Percentiles rank a stretch among this genome's conserved stretches.
Conservation (phyloP, 1,284 basidiomycete genomes). For the Ganoderma sinense region DNA sequence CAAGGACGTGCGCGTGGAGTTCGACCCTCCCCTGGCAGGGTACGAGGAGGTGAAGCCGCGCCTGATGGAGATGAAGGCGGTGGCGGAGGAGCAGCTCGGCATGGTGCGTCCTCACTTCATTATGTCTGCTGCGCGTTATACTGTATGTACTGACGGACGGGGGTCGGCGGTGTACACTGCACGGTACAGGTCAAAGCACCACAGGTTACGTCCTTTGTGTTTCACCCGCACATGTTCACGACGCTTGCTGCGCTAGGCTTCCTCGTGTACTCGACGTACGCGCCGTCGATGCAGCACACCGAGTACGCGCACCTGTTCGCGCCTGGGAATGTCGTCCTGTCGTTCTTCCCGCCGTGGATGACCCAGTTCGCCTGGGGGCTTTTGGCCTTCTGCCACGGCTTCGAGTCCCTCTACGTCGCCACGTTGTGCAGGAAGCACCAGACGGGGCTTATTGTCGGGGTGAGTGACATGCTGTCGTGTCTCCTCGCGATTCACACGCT, state of each 20-base stretch:
- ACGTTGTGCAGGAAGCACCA: constrained; percentile 62
- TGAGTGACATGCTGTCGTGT: constrained; percentile 45
- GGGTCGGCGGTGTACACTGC: background rate
- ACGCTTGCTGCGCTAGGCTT: constrained; percentile 36
- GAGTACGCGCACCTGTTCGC: constrained; percentile 30
- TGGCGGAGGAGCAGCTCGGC: constrained; percentile 75
- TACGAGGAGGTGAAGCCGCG: constrained; percentile 85
- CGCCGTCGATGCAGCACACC: constrained; percentile 39
- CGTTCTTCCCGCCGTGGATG: constrained; percentile 28
- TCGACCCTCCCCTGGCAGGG: constrained; percentile 73
- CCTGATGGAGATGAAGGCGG: constrained; percentile 74
- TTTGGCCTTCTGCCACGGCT: constrained; percentile 46
- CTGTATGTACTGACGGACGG: background rate
- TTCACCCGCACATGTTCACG: constrained; percentile 44
- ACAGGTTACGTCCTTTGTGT: constrained; percentile 59
- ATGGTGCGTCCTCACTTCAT: constrained; percentile 61
- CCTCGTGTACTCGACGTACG: constrained; percentile 50
- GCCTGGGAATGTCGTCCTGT: constrained; percentile 25
- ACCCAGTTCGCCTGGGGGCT: constrained; percentile 43
- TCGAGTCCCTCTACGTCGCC: constrained; percentile 63
- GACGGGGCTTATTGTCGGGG: constrained; percentile 59
- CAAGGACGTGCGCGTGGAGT: constrained; percentile 59
- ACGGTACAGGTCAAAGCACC: constrained; percentile 63
- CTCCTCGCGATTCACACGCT: constrained; percentile 3
- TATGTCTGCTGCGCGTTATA: background rate